Base-by-base conservation (phyloP, 2,329 filamentous ascomycete genomes). In the Geosmithia putterillii region DNA sequence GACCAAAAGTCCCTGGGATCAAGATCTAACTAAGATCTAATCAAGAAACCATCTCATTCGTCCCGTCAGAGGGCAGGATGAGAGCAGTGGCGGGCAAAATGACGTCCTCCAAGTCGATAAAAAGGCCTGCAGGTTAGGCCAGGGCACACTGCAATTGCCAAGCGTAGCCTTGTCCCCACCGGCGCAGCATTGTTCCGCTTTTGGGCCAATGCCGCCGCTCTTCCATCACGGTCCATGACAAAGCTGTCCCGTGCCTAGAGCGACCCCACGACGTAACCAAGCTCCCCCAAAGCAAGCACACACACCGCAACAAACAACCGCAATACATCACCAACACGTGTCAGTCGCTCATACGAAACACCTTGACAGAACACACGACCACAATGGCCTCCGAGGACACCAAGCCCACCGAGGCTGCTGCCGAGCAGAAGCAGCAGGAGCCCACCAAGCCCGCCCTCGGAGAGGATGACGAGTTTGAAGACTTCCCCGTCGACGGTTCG, bases 381-480 rank as follows among this genome's bases (percentile, higher is more conserved):
- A 48, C 38, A 38, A 56, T 56, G 54, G 51, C 55, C 22, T 54
- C 52, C 43, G 47, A 56, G 41, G 52, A 57, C 46, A 35, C 49
- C 46, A 62, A 58, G 51, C 48, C 53, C 41, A 41, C 51, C 46
- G 57, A 62, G 48, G 58, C 60, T 47, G 54, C 62, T 44, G 65
- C 54, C 41, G 52, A 52, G 44, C 52, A 57, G 48, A 51, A 56
- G 43, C 49, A 47, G 42, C 55, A 64, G 48, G 56, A 57, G 63
- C 59, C 69, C 57, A 46, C 52, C 36, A 61, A 64, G 56, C 55
- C 70, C 64, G 76, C 84, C 46, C 74, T 96, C 22, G 92, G 95
- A 63, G 92, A 98, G 63, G 92, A 98, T 59, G 92, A 98, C 63
- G 92, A 98, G 69, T 98, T 98, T 57, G 92, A 98, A 62, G 92